Base-by-base conservation (phyloP, 805 yeast genomes). In the Candida tibetensis region DNA sequence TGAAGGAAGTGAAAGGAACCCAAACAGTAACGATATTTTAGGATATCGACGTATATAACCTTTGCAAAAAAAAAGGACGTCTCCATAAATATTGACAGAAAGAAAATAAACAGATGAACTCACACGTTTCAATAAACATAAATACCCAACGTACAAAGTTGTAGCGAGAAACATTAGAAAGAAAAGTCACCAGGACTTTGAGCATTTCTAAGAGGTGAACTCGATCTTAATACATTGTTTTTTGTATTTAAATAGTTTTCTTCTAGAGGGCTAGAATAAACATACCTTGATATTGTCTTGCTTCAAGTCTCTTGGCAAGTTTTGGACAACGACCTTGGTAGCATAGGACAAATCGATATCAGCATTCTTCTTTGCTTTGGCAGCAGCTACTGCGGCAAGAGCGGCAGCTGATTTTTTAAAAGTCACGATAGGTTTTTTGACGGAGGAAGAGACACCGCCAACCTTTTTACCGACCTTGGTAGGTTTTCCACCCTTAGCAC, bases 271-370 rank as follows among this genome's bases (percentile, higher is more conserved):
- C 25, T 21, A 21, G 25, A 21, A 18, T 17, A 39, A 70, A 83
- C 91, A 80, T 82, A 85, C 93, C 82, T 80, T 85, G 58, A 87
- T 81, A 59, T 88, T 83, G 52, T 79, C 84, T 61, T 81, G 83
- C 62, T 82, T 82, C 64, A 89, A 82, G 70, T 89, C 96, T 61
- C 75, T 79, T 64, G 96, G 76, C 66, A 86, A 73, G 55, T 86
- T 86, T 57, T 86, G 81, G 41, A 89, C 93, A 56, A 85, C 81
- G 41, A 88, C 95, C 62, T 85, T 90, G 46, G 84, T 81, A 41
- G 95, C 85, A 46, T 74, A 73, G 30, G 77, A 62, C 40, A 66
- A 62, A 54, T 76, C 79, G 54, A 67, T 46, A 43, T 53, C 54
- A 30, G 58, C 45, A 5, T 18, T 21, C 27, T 35, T 35, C 5